phyloP scores from a whole-genome alignment of 371 early-diverging fungal genomes.

The Smittium culicis region DNA sequence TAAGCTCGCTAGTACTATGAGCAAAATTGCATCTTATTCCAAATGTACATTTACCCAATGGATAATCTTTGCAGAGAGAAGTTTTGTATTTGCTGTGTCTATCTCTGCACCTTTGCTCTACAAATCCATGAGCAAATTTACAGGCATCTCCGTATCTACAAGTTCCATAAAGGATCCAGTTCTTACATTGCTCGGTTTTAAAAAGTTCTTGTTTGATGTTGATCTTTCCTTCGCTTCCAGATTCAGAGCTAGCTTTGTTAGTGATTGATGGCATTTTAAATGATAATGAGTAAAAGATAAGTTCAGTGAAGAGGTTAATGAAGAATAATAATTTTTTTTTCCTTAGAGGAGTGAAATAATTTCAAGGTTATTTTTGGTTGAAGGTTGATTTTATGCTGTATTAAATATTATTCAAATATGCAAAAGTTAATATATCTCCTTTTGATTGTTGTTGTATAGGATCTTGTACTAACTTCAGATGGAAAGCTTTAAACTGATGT shows the following conservation, averaged over 20 bases:
- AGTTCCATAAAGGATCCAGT: slow-evolving; percentile 26
- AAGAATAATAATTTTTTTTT: no score
- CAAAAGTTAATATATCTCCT: no score
- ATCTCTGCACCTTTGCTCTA: slow-evolving; percentile 25
- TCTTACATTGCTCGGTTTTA: slow-evolving; percentile 32
- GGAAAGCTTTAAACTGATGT: no score
- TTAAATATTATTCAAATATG: no score
- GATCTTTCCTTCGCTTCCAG: slow-evolving; percentile 18
- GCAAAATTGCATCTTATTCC: slow-evolving; percentile 34
- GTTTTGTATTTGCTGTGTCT: slow-evolving; percentile 32
- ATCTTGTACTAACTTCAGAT: no score
- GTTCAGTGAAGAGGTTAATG: no score
- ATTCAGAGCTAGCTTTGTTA: background rate
- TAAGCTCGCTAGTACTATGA: slow-evolving; percentile 25
- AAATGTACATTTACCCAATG: slow-evolving; percentile 31
- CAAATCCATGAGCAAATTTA: slow-evolving; percentile 32
- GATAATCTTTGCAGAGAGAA: slow-evolving; percentile 32
- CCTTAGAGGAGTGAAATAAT: no score
- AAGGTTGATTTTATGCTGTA: no score
- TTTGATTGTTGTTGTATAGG: no score
- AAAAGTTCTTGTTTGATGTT: slow-evolving; percentile 32
- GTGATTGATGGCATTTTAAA: background rate
- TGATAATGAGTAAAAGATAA: no score
- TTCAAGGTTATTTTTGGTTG: no score
- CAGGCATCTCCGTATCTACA: slow-evolving; percentile 32